Evolutionary conservation across 2,329 filamentous ascomycete genomes (phyloP).

Genomic region (Alternaria ventricosa): DNA sequence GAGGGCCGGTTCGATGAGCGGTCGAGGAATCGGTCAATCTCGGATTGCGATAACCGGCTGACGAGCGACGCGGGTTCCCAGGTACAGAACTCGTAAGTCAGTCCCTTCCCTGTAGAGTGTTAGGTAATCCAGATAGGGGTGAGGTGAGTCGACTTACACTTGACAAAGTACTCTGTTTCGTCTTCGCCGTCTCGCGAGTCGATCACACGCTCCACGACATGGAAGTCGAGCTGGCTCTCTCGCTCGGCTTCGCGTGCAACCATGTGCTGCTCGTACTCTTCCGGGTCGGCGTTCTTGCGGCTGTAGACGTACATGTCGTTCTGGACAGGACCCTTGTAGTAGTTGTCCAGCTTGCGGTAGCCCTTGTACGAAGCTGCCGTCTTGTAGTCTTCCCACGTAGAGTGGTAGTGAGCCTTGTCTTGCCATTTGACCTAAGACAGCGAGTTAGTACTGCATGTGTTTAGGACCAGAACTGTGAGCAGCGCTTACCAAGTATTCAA

Average conservation of each 20-base stretch:
- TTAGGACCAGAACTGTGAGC: conserved; percentile 21
- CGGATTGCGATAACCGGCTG: conserved; percentile 78
- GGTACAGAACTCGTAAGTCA: conserved; percentile 92
- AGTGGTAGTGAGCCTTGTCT: conserved; percentile 91
- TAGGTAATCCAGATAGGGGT: conserved; percentile 26
- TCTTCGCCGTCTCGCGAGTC: conserved; percentile 78
- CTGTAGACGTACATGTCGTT: conserved; percentile 74
- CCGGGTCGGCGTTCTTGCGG: conserved; percentile 67
- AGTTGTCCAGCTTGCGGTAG: conserved; percentile 90
- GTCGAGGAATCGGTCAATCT: conserved; percentile 91
- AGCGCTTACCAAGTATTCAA: conserved; percentile 71
- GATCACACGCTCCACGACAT: conserved; percentile 91
- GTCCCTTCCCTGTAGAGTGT: conserved; percentile 68
- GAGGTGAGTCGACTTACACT: conserved; percentile 65
- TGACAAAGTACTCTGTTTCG: conserved; percentile 90
- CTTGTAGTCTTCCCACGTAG: conserved; percentile 88
- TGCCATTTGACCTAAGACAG: conserved; percentile 86
- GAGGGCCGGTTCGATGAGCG: conserved; percentile 80
- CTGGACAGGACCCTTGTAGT: conserved; percentile 82
- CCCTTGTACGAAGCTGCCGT: conserved; percentile 79
- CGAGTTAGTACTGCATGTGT: conserved; percentile 17
- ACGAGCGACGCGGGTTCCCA: conserved; percentile 85
- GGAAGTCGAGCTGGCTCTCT: conserved; percentile 87
- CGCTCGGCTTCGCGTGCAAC: conserved; percentile 92
- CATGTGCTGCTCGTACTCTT: conserved; percentile 91